Conservation (phyloP, 148 eudicot species). For the Salicornia ramosissima region DNA sequence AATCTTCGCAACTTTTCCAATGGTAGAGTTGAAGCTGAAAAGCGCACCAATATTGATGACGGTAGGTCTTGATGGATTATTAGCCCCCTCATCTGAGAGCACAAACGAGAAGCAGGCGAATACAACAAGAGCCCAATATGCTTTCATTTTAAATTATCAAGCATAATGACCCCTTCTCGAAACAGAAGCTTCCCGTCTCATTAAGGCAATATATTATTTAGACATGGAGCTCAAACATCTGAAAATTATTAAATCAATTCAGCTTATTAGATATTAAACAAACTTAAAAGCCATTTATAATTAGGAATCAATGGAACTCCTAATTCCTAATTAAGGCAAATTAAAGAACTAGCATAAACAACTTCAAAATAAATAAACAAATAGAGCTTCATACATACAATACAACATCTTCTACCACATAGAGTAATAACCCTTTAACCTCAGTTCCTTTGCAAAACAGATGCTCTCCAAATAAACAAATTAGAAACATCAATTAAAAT, state of each 20-base stretch:
- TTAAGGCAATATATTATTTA: conserved; percentile 12
- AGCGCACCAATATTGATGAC: conserved; percentile 81
- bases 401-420: conserved; percentile 4
- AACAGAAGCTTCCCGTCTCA: conserved; percentile 15
- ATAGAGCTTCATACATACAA: background rate
- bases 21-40: conserved; percentile 74
- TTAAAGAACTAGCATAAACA: background rate
- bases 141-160: conserved; percentile 34
- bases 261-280: conserved; percentile 15
- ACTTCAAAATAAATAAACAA: background rate
- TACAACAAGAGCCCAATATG: conserved; percentile 30
- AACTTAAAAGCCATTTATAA: background rate
- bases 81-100: conserved; percentile 36
- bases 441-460: conserved; percentile 2
- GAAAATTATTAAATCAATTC: conserved; percentile 13
- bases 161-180: conserved; percentile 22
- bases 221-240: conserved; percentile 27
- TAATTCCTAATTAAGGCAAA: background rate
- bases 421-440: conserved; percentile 8
- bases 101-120: conserved; percentile 31
- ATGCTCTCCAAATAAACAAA: background rate
- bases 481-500: background rate
- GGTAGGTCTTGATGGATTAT: conserved; percentile 54
- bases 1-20: conserved; percentile 82
- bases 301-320: background rate